Evolutionary conservation across 129 eudicot species (phyloP), one percentile per base, ranked within the genome.

Genomic region (Flaveria trinervia): DNA sequence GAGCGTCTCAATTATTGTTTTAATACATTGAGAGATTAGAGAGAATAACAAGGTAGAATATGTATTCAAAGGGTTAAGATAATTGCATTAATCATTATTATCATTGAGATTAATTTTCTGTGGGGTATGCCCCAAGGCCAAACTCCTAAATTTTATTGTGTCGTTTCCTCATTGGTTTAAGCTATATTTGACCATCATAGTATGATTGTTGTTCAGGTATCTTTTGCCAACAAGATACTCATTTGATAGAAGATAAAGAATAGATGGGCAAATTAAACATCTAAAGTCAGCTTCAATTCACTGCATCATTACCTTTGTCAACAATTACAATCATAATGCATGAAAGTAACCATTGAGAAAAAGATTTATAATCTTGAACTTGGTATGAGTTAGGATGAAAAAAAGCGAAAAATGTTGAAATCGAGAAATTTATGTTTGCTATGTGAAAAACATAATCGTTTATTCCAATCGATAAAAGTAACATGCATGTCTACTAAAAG

Each of bases 161-260:
- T 59, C 65, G 15, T 59, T 59, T 59, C 65, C 25, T 3, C 36
- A 59, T 59, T 59, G 16, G n/a, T 11, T 57, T 22, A 2, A 3
- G 15, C 20, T 57, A 9, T 10, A 22, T 22, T 12, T 22, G 2
- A 57, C 65, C 65, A 55, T 57, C 33, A 57, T 22, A 20, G 7
- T 57, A 9, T 57, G 61, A 57, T 57, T 22, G 14, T 57, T 22
- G 65, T 57, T 57, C 22, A 57, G 65, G 33, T 22, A 57, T 57
- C 65, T 57, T 57, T 22, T 59, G 16, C 65, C 65, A 59, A 59
- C 65, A 59, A 59, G 16, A 59, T 22, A 59, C 65, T 59, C 65
- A 25, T 59, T 59, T 59, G 65, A 20, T 57, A 10, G 36, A 55
- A 18, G 62, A 55, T 51, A 55, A 55, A 17, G 5, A 20, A 20